phyloP scores from a whole-genome alignment of 768 basidiomycete genomes.

The Trametes elegans region DNA sequence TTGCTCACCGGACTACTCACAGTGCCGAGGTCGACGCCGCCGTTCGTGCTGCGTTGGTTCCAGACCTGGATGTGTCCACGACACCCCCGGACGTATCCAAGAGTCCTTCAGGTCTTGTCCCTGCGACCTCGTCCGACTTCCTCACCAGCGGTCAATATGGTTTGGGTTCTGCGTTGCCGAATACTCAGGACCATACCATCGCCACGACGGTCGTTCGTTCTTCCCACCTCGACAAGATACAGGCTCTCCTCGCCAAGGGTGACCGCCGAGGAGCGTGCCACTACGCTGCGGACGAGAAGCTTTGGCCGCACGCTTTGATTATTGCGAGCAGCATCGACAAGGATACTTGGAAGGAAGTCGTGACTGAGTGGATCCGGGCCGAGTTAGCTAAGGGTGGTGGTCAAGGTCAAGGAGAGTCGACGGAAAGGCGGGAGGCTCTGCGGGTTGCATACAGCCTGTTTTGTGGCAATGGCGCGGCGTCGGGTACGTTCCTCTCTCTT shows the following conservation, averaged over 20 bases:
- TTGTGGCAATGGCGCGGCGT: conserved; percentile 76
- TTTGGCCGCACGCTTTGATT: conserved; percentile 96
- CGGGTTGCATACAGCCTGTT: conserved; percentile 80
- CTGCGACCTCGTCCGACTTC: conserved; percentile 15
- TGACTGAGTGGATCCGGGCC: conserved; percentile 76
- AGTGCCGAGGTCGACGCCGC: conserved; percentile 69
- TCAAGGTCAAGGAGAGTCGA: conserved; percentile 18
- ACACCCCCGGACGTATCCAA: not conserved
- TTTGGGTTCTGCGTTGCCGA: conserved; percentile 23
- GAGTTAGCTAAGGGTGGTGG: conserved; percentile 53
- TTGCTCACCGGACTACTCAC: conserved; percentile 23
- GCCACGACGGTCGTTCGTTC: conserved; percentile 57
- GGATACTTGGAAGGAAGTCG: conserved; percentile 90
- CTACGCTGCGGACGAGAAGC: conserved; percentile 81
- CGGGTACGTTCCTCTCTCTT: conserved; percentile 48
- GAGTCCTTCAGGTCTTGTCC: not conserved
- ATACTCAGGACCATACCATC: conserved; percentile 49
- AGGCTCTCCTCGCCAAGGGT: conserved; percentile 77
- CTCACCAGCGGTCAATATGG: conserved; percentile 24
- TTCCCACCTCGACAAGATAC: conserved; percentile 72
- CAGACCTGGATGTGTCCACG: conserved; percentile 36
- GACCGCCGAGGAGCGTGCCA: conserved; percentile 84
- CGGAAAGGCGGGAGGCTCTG: conserved; percentile 67
- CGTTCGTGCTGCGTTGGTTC: conserved; percentile 71
- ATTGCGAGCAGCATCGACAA: conserved; percentile 92